Percentiles rank a stretch among this genome's conserved stretches.
Conservation (phyloP, 176 grass and related monocot species). For the Musa acuminata region DNA sequence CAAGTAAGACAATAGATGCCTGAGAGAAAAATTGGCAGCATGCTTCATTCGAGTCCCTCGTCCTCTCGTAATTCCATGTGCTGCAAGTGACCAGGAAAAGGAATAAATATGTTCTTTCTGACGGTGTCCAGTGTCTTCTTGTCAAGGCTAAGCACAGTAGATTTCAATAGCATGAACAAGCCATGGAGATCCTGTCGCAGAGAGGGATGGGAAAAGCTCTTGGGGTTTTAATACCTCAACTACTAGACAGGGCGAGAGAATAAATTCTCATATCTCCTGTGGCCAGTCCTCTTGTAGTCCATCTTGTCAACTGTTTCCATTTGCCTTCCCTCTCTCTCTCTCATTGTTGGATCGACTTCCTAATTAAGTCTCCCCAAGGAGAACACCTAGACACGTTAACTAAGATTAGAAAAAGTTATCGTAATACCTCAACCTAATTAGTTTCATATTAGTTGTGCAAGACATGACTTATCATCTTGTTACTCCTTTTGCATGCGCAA, state of each 20-base stretch:
- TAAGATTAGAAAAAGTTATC: no score
- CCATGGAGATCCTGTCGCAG: no score
- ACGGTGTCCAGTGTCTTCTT: no score
- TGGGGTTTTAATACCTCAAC: not conserved
- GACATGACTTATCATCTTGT: no score
- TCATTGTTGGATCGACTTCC: not conserved
- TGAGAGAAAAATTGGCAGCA: not conserved
- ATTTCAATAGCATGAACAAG: no score
- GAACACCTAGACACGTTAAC: no score
- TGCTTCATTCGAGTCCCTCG: not conserved
- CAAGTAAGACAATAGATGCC: not conserved
- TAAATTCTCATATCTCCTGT: not conserved
- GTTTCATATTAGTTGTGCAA: no score
- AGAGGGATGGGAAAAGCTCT: not conserved
- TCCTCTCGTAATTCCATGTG: not conserved
- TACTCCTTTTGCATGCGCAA: not conserved
- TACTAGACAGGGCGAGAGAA: not conserved
- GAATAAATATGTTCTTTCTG: not conserved
- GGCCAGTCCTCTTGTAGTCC: not conserved
- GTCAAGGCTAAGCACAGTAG: no score
- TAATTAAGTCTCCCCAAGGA: not conserved
- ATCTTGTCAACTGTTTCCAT: not conserved
- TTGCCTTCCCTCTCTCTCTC: not conserved
- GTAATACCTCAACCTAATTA: no score
- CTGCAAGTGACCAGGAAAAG: not conserved